Evolutionary conservation across 1,284 basidiomycete species (phyloP), one percentile per base, ranked within the genome.

Genomic region (Leccinum ponderosum): DNA sequence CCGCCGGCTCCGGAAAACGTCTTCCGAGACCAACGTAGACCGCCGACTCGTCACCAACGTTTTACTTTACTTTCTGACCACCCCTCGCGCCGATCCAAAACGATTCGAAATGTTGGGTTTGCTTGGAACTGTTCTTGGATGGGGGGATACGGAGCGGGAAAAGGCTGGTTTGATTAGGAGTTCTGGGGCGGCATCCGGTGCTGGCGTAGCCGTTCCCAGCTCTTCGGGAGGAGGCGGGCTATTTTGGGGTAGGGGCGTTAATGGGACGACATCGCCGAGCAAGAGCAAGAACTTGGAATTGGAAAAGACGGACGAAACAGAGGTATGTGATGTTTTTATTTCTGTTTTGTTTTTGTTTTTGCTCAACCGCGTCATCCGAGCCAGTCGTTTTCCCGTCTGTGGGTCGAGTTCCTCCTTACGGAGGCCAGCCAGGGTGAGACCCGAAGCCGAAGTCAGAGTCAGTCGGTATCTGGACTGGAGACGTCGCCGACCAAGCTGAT

Each of bases 71-170:
- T 99, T 98, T 80, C 81, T 99, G 56, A 86, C 85, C 7, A 96
- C 95, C 0, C 93, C 95, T 8, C 87, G 97, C 8, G 91, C 88
- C 22, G 97, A 99, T 75, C 80, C 89, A 22, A 99, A 99, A 75
- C 87, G 97, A 6, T 99, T 97, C 75, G 97, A 99, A 78, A 98
- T 99, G 90, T 84, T 99, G 11, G 83, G 86, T 1, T 81, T 99
- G 1, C 84, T 99, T 5, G 84, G 93, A 2, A 93, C 93, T 4
- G 90, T 99, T 55, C 82, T 99, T 12, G 87, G 85, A 4, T 99
- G 97, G 97, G 83, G 84, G 53, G 96, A 98, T 62, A 79, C 83
- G 44, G 95, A 99, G 76, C 86, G 94, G 35, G 94, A 95, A 74
- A 91, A 87, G 64, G 97, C 96, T 0, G 97, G 97, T 0, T 58